Percentiles rank a stretch among this genome's conserved stretches.
Evolutionary conservation across 2,329 filamentous ascomycete species (phyloP).

Genomic region (Hortaea werneckii): DNA sequence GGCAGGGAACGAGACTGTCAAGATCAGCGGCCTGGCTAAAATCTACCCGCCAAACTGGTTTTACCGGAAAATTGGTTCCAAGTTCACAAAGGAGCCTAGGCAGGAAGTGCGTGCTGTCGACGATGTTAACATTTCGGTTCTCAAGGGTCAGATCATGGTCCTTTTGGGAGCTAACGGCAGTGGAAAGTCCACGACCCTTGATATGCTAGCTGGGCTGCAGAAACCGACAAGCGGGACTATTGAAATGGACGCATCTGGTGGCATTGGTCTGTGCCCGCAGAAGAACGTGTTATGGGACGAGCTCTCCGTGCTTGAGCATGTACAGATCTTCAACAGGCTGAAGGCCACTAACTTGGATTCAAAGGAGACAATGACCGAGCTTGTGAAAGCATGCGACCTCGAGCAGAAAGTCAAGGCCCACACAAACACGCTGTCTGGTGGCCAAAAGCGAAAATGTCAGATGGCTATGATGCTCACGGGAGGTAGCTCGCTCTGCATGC

Average conservation of each 20-base stretch:
- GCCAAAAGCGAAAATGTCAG: conserved; percentile 86
- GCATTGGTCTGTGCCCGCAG: conserved; percentile 79
- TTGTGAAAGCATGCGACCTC: conserved; percentile 65
- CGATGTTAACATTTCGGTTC: conserved; percentile 58
- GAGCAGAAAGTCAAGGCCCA: conserved; percentile 60
- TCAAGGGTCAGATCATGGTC: conserved; percentile 73
- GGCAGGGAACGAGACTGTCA: conserved; percentile 46
- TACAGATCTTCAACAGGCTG: conserved; percentile 71
- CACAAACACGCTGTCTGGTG: conserved; percentile 72
- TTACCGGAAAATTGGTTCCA: conserved; percentile 35
- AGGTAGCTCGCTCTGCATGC: conserved; percentile 75
- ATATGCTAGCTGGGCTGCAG: conserved; percentile 75
- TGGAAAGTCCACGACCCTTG: conserved; percentile 82
- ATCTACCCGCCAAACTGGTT: conserved; percentile 60
- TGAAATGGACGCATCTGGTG: conserved; percentile 64
- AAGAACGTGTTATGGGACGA: conserved; percentile 93
- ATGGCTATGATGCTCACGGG: conserved; percentile 93
- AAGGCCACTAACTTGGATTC: conserved; percentile 59
- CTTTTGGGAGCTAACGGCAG: conserved; percentile 82
- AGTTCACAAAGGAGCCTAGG: conserved; percentile 40
- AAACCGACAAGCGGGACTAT: conserved; percentile 68
- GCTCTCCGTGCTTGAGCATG: conserved; percentile 75
- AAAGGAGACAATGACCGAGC: conserved; percentile 48
- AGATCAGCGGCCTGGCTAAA: conserved; percentile 66
- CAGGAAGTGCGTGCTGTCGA: conserved; percentile 71